These are phyloP conservation scores for Flaveria robusta DNA, from an alignment of 129 eudicot genomes.

Conservation along the genomic window DNA sequence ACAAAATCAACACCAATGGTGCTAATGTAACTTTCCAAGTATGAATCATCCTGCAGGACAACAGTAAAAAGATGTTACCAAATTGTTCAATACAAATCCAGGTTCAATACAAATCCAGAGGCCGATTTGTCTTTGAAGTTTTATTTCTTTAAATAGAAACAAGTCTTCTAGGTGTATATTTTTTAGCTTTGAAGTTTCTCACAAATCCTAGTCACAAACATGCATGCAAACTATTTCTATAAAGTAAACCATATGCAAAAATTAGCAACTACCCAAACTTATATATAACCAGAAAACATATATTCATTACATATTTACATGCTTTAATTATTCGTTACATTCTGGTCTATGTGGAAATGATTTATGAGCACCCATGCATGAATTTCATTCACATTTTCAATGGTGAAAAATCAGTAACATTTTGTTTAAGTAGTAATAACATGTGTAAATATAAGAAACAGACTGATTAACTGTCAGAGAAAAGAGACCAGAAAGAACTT, in stretches of 20 bases:
- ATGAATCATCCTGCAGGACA: conserved; percentile 81
- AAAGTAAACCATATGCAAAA: not conserved
- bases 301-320: not conserved
- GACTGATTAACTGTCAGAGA: not conserved
- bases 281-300: not conserved
- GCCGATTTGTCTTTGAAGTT: too few species aligned
- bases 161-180: not conserved
- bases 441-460: not conserved
- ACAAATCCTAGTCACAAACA: not conserved
- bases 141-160: not conserved
- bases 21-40: conserved; percentile 95
- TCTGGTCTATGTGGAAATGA: not conserved
- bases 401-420: not conserved
- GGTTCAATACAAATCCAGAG: not conserved
- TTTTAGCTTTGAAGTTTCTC: not conserved
- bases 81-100: not conserved
- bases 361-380: not conserved
- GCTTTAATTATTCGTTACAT: not conserved
- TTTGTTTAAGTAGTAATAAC: not conserved
- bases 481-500: conserved; percentile 33
- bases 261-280: not conserved
- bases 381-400: not conserved
- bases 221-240: conserved; percentile 2
- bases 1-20: conserved; percentile 98
- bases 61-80: conserved; percentile 14